These are phyloP conservation scores for Yamadazyma atmosphaerica DNA, from an alignment of 1,139 yeast genomes.

Conservation along the genomic window DNA sequence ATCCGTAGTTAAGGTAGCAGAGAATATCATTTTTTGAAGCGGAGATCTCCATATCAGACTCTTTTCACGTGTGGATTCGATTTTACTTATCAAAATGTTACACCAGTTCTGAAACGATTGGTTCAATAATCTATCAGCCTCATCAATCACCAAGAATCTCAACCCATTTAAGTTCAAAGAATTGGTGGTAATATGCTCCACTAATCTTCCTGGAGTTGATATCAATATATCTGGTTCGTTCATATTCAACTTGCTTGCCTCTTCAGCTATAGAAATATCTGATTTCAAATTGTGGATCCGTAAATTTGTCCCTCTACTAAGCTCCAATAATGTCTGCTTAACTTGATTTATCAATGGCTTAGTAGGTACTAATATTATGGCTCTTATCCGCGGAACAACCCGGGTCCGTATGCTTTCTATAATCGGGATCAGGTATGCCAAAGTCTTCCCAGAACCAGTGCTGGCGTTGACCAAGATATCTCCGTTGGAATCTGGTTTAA, in stretches of 20 bases:
- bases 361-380: slow-evolving; percentile 85
- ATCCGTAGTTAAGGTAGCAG: slow-evolving; percentile 93
- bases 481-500: slow-evolving; percentile 64
- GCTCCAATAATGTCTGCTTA: slow-evolving; percentile 54
- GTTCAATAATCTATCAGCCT: slow-evolving; percentile 88
- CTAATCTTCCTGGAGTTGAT: slow-evolving; percentile 91
- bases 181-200: slow-evolving; percentile 67
- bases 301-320: slow-evolving; percentile 69
- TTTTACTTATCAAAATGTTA: slow-evolving; percentile 53
- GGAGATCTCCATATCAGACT: slow-evolving; percentile 24
- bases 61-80: slow-evolving; percentile 27
- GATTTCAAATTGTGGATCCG: slow-evolving; percentile 57
- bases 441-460: slow-evolving; percentile 95
- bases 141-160: slow-evolving; percentile 81
- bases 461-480: slow-evolving; percentile 89
- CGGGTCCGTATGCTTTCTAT: slow-evolving; percentile 65
- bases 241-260: slow-evolving; percentile 47
- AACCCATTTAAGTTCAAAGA: slow-evolving; percentile 48
- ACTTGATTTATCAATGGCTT: slow-evolving; percentile 86
- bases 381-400: slow-evolving; percentile 71
- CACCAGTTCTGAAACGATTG: slow-evolving; percentile 97
- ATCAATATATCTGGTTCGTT: slow-evolving; percentile 75
- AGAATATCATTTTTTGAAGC: slow-evolving; percentile 69
- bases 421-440: slow-evolving; percentile 85
- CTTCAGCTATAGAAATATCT: slow-evolving; percentile 66